Evolutionary conservation across 1,284 basidiomycete species (phyloP), one percentile per base, ranked within the genome.

Genomic region (Tilletia horrida): DNA sequence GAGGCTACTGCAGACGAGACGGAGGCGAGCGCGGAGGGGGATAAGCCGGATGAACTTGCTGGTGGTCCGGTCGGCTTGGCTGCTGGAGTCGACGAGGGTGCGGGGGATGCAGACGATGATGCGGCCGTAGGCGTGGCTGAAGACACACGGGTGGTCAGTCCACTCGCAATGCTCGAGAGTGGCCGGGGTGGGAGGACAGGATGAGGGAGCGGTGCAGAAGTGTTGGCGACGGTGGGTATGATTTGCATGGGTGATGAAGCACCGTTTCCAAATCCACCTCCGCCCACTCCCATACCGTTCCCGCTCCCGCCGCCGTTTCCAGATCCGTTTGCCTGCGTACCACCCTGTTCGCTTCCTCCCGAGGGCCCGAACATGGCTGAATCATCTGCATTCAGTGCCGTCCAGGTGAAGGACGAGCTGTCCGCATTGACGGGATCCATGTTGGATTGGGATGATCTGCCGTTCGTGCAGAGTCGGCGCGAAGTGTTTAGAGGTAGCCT

Each of bases 331-430:
- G 23, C 25, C 27, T n/a, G 23, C 6, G 14, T 23, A 23, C 52
- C 52, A 29, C 18, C 47, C 47, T 48, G 47, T 48, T 25, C 47
- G 23, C 18, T 25, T 35, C 14, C 2, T 7, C 55, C 27, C 9
- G n/a, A 16, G 29, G 35, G 25, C 21, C 55, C 27, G 55, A 59
- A 29, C 35, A 40, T 40, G 35, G 35, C 35, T 4, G 35, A 40
- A 40, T 40, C 35, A 40, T 59, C 27, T 18, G 29, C 13, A 21
- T 59, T 59, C 27, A 59, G 29, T 25, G 55, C 55, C 55, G 55
- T 31, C 55, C 55, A 59, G 2, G 55, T 59, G 27, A 59, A 59
- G 18, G 55, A 59, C 18, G 55, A 59, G 29, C 55, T 59, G 27
- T 59, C 55, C 27, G 55, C 29, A 16, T 35, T 29, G 55, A 59